Evolutionary conservation across 2,329 filamentous ascomycete genomes (phyloP), one percentile per base, ranked within the genome.

Genomic region (Ophiostoma novo-ulmi): DNA sequence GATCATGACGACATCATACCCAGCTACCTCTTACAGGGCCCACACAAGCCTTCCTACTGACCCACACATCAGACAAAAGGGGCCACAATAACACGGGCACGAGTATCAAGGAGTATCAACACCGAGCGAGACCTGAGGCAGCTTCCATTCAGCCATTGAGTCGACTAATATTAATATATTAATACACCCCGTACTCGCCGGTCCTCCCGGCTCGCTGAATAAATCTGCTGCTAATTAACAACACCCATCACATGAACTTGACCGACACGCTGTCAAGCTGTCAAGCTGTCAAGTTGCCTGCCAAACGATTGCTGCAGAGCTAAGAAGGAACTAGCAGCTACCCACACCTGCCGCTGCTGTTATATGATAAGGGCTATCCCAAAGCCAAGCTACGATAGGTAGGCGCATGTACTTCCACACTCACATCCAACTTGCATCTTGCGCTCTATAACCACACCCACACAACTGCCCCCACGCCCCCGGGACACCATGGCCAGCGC

Each of bases 101-200:
- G 44, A 63, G 58, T 63, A 63, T 63, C 58, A 63, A 26, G 58
- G 58, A 63, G 58, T 63, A 26, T 63, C 58, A 63, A 63, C 26
- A 63, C 26, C 26, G 52, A 58, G 17, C 58, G 52, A 26, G 58
- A 61, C 26, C 58, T 35, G 58, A 63, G 26, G 58, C 58, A 63
- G 26, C 26, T 35, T 20, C 26, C 17, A 17, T 26, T 20, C 44
- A 20, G 17, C 52, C 52, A 58, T 14, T 26, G n/a, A 55, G 14
- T 22, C 22, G 52, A 14, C 22, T 26, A 26, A 17, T 58, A 58
- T 58, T 58, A 58, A 58, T 26, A 26, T n/a, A 26, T 31, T 4
- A 31, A 31, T 31, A 31, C 31, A 31, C 31, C 8, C 52, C n/a
- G 52, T 14, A 58, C n/a, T 14, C 22, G 20, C 52, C 10, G 22